Percentiles rank a stretch among this genome's conserved stretches.
Evolutionary conservation across 257 asterid species (phyloP).

Genomic region (Petrea volubilis): DNA sequence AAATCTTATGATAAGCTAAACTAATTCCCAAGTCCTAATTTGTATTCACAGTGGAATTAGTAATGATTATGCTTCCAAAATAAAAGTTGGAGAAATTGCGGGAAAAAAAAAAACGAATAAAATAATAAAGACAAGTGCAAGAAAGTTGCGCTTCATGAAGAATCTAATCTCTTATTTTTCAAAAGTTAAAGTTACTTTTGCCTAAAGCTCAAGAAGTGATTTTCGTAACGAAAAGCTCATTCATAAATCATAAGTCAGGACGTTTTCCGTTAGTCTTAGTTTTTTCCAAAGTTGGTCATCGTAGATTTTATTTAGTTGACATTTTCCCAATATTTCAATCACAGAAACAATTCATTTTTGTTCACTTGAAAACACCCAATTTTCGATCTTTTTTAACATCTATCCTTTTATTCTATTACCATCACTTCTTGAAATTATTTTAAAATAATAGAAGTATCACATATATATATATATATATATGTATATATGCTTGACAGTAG

Average conservation of each 20-base stretch:
- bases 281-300: neutral
- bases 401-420: no score
- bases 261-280: neutral
- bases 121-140: neutral
- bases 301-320: neutral
- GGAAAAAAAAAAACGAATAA: neutral
- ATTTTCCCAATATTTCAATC: no score
- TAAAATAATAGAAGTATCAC: no score
- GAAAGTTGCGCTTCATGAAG: slow-evolving; percentile 23
- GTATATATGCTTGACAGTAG: no score
- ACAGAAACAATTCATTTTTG: no score
- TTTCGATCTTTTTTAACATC: no score
- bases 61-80: slow-evolving; percentile 42
- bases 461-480: no score
- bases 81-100: slow-evolving; percentile 13
- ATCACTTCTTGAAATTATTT: no score
- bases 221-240: neutral
- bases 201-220: slow-evolving; percentile 6
- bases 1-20: neutral
- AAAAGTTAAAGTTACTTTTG: slow-evolving; percentile 32
- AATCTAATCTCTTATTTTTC: slow-evolving; percentile 24
- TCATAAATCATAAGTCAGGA: neutral
- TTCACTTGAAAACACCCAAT: no score
- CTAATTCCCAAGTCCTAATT: neutral
- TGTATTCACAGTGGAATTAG: slow-evolving; percentile 34